Evolutionary conservation across 345 rosid species (phyloP), one percentile per base, ranked within the genome.

Genomic region (Carallia pectinifolia): DNA sequence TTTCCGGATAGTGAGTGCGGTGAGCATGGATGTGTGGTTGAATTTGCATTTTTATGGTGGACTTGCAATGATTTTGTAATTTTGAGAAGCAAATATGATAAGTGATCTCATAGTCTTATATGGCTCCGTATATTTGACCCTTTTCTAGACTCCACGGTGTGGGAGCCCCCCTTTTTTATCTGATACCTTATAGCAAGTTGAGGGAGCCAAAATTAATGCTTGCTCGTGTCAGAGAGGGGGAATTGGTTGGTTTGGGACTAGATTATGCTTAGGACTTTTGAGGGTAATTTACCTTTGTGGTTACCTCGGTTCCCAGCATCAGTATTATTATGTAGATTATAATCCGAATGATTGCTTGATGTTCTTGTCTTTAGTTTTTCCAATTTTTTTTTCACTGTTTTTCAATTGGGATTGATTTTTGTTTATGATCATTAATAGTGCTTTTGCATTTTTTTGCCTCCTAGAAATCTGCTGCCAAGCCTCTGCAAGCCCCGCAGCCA

Each of bases 401-500:
- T 55, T 6, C 23, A 2, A 30, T 19, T 40, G 13, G 29, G 39
- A 27, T 4, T n/a, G 15, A 5, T 58, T 34, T 44, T 53, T 40
- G 29, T 55, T 44, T 31, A 33, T 16, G 34, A 7, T 68, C 36
- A 63, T 31, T 48, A 1, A 23, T 60, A 37, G 5, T 65, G 0
- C 2, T 17, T 61, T 61, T 23, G 36, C 29, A 13, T 72, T 71
- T 23, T 23, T 72, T 47, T 36, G 50, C 1, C 17, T 33, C 47
- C 18, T 86, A 92, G 99, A 96, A 96, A 85, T 76, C 83, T 80
- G 91, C 88, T 68, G 82, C 88, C 70, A 96, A 87, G 86, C 94
- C 89, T 47, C 48, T 88, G 76, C 97, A 92, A 74, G 53, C 80
- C 19, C 92, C 81, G 10, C 97, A 78, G 33, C 77, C 77, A 64